Evolutionary conservation across 2,329 filamentous ascomycete species (phyloP).

Genomic region (Bertia moriformis): DNA sequence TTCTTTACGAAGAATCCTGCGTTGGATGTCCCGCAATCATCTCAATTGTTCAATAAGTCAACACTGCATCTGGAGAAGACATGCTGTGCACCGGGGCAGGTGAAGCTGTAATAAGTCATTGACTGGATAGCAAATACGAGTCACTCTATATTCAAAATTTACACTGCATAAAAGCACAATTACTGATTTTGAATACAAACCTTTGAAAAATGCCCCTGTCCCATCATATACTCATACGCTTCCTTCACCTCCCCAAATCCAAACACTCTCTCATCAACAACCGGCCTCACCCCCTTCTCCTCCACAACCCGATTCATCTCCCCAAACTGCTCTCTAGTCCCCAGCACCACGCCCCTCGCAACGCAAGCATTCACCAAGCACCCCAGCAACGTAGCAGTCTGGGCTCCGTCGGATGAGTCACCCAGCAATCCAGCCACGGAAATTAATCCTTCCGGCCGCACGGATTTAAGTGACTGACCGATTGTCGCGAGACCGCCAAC

Average conservation of each 20-base stretch:
- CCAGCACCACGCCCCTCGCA: constrained; percentile 28
- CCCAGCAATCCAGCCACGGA: constrained; percentile 20
- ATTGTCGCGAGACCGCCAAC: constrained; percentile 23
- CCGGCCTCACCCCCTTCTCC: constrained; percentile 21
- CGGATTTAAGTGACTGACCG: constrained; percentile 20
- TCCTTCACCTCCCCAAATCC: constrained; percentile 26
- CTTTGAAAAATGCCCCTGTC: constrained; percentile 21
- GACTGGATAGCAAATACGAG: too few species aligned
- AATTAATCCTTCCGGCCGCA: constrained; percentile 24
- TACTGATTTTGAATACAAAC: constrained; percentile 10
- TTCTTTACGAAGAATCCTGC: constrained; percentile 1
- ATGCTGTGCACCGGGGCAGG: background rate
- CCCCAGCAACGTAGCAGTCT: constrained; percentile 9
- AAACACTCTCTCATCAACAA: constrained; percentile 29
- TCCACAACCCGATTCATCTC: constrained; percentile 35
- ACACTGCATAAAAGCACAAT: too few species aligned
- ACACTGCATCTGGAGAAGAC: background rate
- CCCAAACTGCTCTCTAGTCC: constrained; percentile 30
- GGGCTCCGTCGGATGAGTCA: constrained; percentile 4
- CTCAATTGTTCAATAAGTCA: background rate
- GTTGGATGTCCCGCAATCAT: background rate
- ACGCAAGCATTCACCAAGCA: constrained; percentile 21
- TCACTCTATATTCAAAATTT: background rate
- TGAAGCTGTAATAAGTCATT: constrained; percentile 1
- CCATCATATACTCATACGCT: constrained; percentile 22